Conservation (phyloP, 768 basidiomycete genomes). For the Polyporus arcularius region DNA sequence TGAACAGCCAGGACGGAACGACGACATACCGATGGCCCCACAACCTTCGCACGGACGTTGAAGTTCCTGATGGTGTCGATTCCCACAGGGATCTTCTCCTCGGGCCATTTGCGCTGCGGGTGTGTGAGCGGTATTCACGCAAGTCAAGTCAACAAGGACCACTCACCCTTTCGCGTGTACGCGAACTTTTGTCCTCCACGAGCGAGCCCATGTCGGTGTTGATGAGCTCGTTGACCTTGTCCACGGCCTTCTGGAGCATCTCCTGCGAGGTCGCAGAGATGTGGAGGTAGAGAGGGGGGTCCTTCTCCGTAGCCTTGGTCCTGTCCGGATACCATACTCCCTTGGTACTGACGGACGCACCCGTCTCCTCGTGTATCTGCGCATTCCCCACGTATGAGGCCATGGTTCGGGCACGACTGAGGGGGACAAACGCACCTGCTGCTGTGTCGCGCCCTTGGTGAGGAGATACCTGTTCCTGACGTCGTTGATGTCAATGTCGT, state of each 20-base stretch:
- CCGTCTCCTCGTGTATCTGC: slow-evolving; percentile 90
- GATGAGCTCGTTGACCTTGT: slow-evolving; percentile 74
- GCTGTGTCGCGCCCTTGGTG: slow-evolving; percentile 91
- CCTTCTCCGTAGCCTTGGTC: slow-evolving; percentile 85
- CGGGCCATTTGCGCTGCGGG: slow-evolving; percentile 91
- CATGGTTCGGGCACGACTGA: neutral
- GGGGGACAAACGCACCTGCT: slow-evolving; percentile 62
- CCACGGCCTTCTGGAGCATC: slow-evolving; percentile 63
- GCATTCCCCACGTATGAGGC: neutral
- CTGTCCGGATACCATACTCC: slow-evolving; percentile 97
- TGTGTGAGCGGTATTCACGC: neutral
- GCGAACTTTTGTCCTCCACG: slow-evolving; percentile 77
- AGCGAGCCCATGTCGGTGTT: slow-evolving; percentile 75
- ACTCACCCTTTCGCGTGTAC: slow-evolving; percentile 63
- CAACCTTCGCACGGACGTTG: slow-evolving; percentile 96
- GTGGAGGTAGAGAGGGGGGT: slow-evolving; percentile 93
- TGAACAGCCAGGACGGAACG: neutral
- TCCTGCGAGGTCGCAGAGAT: slow-evolving; percentile 77
- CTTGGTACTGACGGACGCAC: slow-evolving; percentile 90
- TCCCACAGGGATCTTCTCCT: slow-evolving; percentile 90
- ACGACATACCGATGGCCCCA: slow-evolving; percentile 79
- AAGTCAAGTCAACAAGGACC: neutral
- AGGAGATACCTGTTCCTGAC: slow-evolving; percentile 91
- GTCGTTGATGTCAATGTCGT: slow-evolving; percentile 97
- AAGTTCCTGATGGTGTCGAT: slow-evolving; percentile 94